These are phyloP conservation scores for Taphrina communis DNA, from an alignment of 1,139 yeast genomes.

Conservation along the genomic window DNA sequence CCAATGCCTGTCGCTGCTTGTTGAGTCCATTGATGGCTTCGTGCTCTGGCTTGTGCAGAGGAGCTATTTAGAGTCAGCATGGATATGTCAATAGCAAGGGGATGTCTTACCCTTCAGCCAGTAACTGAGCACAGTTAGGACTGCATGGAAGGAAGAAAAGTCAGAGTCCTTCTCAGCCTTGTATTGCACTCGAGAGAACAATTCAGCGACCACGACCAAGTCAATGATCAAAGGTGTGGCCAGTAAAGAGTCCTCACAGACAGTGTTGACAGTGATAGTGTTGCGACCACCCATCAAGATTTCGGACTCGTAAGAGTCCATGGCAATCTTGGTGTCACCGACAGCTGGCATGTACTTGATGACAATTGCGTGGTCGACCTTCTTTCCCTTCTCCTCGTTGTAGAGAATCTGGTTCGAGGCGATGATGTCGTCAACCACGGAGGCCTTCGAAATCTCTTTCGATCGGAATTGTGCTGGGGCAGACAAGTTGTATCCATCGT, in stretches of 20 bases:
- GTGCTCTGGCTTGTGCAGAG: slow-evolving; percentile 58
- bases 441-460: slow-evolving; percentile 90
- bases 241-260: slow-evolving; percentile 92
- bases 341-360: slow-evolving; percentile 93
- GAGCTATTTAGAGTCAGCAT: not conserved
- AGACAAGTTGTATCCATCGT: slow-evolving; percentile 90
- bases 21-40: slow-evolving; percentile 91
- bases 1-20: slow-evolving; percentile 91
- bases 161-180: slow-evolving; percentile 58
- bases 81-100: not conserved
- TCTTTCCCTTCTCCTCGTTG: slow-evolving; percentile 77
- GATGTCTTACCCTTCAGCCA: slow-evolving; percentile 78
- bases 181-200: slow-evolving; percentile 83
- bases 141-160: slow-evolving; percentile 78
- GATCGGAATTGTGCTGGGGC: slow-evolving; percentile 94
- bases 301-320: slow-evolving; percentile 97
- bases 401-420: slow-evolving; percentile 85
- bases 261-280: slow-evolving; percentile 90
- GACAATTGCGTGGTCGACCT: slow-evolving; percentile 92
- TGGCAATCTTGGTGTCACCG: slow-evolving; percentile 95
- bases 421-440: slow-evolving; percentile 93
- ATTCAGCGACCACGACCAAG: slow-evolving; percentile 86
- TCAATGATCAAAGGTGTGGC: slow-evolving; percentile 96
- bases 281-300: slow-evolving; percentile 98
- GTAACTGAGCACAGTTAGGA: slow-evolving; percentile 83